Conservation (phyloP, 352 stramenopile species). For the Globisporangium paddicum region DNA sequence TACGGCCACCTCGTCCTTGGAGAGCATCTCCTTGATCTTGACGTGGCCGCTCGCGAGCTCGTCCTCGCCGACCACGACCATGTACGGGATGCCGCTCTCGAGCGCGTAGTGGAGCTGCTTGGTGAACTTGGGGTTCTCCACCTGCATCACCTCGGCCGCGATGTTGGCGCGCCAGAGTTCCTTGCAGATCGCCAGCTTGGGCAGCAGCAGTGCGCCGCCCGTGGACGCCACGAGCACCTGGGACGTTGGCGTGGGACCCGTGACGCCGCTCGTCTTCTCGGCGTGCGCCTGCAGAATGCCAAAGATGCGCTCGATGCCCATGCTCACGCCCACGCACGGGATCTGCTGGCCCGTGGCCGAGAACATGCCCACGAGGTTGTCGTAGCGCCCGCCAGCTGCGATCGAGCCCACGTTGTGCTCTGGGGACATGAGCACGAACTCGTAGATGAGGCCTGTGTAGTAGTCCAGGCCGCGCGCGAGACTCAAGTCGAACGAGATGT, state of each 20-base stretch:
- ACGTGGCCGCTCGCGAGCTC: constrained; percentile 92
- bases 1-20: constrained; percentile 89
- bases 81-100: constrained; percentile 94
- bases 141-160: constrained; percentile 94
- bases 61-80: constrained; percentile 96
- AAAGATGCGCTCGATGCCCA: constrained; percentile 99
- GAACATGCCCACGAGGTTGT: constrained; percentile 99
- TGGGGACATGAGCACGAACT: constrained; percentile 92
- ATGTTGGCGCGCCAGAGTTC: constrained; percentile 91
- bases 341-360: constrained; percentile 93
- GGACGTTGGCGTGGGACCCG: constrained; percentile 31
- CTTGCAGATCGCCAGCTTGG: constrained; percentile 72
- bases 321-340: constrained; percentile 97
- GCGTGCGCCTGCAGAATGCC: constrained; percentile 95
- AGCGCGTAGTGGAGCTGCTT: constrained; percentile 96
- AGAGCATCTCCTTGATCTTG: constrained; percentile 96
- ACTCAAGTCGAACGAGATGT: constrained; percentile 96
- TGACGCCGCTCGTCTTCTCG: constrained; percentile 43
- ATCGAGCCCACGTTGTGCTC: constrained; percentile 96
- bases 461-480: constrained; percentile 98
- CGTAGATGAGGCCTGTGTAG: constrained; percentile 99
- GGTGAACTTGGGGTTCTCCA: constrained; percentile 96
- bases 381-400: constrained; percentile 96
- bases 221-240: constrained; percentile 95
- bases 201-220: constrained; percentile 54